Conservation (phyloP, 208 protist species). For the Leishmania martiniquensis region DNA sequence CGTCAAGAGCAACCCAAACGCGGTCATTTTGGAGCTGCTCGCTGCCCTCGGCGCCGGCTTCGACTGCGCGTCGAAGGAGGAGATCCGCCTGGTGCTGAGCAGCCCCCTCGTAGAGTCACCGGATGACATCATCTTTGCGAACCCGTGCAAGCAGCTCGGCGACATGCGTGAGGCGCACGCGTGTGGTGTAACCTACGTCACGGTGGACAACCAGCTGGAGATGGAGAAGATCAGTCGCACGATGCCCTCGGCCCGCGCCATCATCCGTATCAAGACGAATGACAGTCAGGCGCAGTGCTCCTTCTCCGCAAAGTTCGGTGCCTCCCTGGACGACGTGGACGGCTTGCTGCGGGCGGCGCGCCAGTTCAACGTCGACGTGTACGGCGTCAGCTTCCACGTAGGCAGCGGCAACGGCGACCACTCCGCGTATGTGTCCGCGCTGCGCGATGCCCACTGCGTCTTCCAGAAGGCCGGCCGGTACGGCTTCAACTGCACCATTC, state of each 20-base stretch:
- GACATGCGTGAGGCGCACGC: constrained; percentile 62
- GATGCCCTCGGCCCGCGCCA: constrained; percentile 47
- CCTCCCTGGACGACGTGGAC: constrained; percentile 38
- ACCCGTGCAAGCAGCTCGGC: constrained; percentile 82
- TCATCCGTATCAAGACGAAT: constrained; percentile 81
- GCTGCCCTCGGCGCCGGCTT: constrained; percentile 73
- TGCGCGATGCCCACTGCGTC: constrained; percentile 52
- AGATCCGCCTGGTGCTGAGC: constrained; percentile 62
- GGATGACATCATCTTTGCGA: constrained; percentile 84
- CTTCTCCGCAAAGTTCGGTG: constrained; percentile 91
- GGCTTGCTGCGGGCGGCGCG: constrained; percentile 45
- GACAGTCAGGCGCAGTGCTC: constrained; percentile 63
- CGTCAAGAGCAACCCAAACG: constrained; percentile 83
- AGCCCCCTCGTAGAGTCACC: constrained; percentile 36
- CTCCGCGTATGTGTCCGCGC: constrained; percentile 56
- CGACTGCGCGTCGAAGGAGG: constrained; percentile 77
- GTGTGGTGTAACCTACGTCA: constrained; percentile 67
- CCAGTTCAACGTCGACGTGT: constrained; percentile 54
- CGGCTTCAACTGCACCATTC: constrained; percentile 77
- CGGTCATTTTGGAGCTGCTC: constrained; percentile 61
- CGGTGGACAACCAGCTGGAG: constrained; percentile 84
- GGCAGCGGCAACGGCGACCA: constrained; percentile 77
- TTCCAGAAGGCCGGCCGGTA: constrained; percentile 60
- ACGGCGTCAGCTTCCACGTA: constrained; percentile 92
- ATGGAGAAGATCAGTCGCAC: constrained; percentile 69